Evolutionary conservation across 1,284 basidiomycete genomes (phyloP), one percentile per base, ranked within the genome.

Genomic region (Meripilus lineatus): DNA sequence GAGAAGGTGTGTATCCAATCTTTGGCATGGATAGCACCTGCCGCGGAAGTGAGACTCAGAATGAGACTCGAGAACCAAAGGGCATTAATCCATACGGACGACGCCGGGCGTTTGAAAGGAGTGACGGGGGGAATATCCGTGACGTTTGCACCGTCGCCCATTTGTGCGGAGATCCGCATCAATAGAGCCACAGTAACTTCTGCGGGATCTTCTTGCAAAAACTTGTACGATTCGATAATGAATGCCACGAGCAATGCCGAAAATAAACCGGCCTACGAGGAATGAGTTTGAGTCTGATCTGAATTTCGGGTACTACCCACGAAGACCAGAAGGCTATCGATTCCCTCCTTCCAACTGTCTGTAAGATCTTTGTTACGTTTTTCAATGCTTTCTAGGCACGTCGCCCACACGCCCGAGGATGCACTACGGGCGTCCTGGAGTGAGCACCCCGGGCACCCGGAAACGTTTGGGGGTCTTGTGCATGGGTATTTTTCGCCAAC

Each of bases 211-310:
- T 63, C 63, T 28, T 54, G 53, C 14, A 74, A 59, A 8, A 52
- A 58, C 38, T 62, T 58, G 50, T 67, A 68, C 44, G 67, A 68
- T 44, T 72, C 65, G 15, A 71, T 58, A 38, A 73, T 58, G 46
- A 74, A 72, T 2, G 70, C 59, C 3, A 71, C 71, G 35, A 72
- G 52, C 25, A 66, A 68, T 2, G 67, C 68, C 33, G 71, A 72
- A 49, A 73, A 73, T 4, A 74, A 58, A 54, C 70, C 71, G 37
- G 71, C 40, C 47, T 41, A 18, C 20, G 20, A 5, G n/a, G n/a
- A 22, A 13, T 6, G 36, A 8, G 10, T 8, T 38, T 6, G 36
- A 22, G 10, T 10, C 28, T 18, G 10, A 10, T 5, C 6, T 7
- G 17, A 22, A 7, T 7, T 22, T 10, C 13, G 20, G 25, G 5